Evolutionary conservation across 148 eudicot genomes (phyloP), one percentile per base, ranked within the genome.

Genomic region (Chenopodium album): DNA sequence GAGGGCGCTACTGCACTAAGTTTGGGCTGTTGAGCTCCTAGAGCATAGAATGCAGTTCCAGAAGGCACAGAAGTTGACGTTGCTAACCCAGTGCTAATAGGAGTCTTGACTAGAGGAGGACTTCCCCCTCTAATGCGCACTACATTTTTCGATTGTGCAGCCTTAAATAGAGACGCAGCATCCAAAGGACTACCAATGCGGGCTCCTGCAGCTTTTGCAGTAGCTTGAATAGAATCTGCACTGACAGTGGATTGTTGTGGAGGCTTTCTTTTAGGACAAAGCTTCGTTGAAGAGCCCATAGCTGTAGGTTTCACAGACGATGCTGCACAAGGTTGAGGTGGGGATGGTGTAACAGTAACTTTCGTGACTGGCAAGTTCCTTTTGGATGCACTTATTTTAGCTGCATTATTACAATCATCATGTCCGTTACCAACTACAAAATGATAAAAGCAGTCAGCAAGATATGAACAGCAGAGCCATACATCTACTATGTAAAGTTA

Each of bases 121-220:
- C 41, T 20, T 20, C 71, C 71, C 11, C 74, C 74, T 41, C 44
- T 71, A 19, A 71, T 71, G 41, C 41, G 74, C 52, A 41, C 26
- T 41, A 22, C 75, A 7, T 72, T 46, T n/a, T 72, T 72, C 34
- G 75, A 72, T 31, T 48, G 62, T 26, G 20, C 86, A 63, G 85
- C 94, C 85, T 91, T 93, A 17, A 88, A 77, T 67, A 90, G 78
- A 48, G 89, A 70, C 16, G 92, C 89, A 20, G 95, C 94, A 83
- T 87, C 94, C 9, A 89, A 89, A 22, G 92, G 88, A 85, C 89
- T 87, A 78, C 88, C 94, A 76, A 94, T 87, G 63, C 98, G 97
- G 70, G 97, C 97, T 81, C 99, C 98, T 48, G 95, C 99, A 76
- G 97, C 94, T 76, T 92, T 90, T 68, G 99, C 98, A 69, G 93